Base-by-base conservation (phyloP, 2,329 filamentous ascomycete species). In the Tricladium varicosporioides region DNA sequence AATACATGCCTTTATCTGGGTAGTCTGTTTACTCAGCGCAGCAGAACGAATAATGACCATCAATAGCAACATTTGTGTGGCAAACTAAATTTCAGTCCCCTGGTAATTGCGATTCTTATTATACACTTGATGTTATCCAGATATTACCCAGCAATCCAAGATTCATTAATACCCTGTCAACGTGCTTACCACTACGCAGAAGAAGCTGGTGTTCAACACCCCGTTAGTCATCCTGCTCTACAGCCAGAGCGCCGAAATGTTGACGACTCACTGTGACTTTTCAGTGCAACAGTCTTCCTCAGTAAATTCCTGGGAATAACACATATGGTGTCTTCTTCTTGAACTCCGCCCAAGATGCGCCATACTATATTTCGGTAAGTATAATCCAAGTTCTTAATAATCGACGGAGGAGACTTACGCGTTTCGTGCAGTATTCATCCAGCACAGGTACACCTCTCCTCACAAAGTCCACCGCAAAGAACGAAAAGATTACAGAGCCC, bases 381-480 rank as follows among this genome's bases (percentile, higher is more conserved):
- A 44, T 48, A 19, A 14, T 16, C 19, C 5, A 13, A 8, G 5
- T 19, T 14, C 10, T n/a, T n/a, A 8, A 2, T 9, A 8, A 19
- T 13, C 14, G 5, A 14, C 43, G 19, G 14, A 49, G 13, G 40
- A 69, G 40, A 69, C 70, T 65, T 57, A 74, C 74, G 65, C 66
- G 73, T 27, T 72, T 63, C 33, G 69, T 61, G 63, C 80, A 78
- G 63, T 83, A 82, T 55, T 75, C 69, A 63, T 80, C 78, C 57
- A 83, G 63, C 5, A 75, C 68, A 0, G 78, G 78, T 31, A 82
- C 74, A 1, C 68, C 74, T 2, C 75, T 70, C 1, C 62, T 67
- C 5, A 67, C 67, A 64, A 82, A 82, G 62, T 80, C 75, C 46
- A 65, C 72, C n/a, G 73, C 68, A 57, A 77, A 76, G 50, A 77